These are phyloP conservation scores for Xerophyta viscosa DNA, from an alignment of 106 monocot genomes.

Conservation along the genomic window DNA sequence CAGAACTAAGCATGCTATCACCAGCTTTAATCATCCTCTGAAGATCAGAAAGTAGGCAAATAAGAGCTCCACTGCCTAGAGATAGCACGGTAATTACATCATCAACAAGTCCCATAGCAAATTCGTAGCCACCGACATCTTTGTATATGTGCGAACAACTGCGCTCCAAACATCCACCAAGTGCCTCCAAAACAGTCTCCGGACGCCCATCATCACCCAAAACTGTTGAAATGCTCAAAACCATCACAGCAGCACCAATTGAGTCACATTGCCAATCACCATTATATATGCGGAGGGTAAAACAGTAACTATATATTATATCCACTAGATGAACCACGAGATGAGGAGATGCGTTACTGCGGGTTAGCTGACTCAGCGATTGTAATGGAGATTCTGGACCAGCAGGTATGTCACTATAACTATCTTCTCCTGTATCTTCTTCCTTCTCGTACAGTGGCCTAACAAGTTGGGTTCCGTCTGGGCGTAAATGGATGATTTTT, in stretches of 20 bases:
- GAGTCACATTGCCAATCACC: constrained; percentile 88
- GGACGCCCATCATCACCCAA: constrained; percentile 43
- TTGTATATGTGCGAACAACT: constrained; percentile 58
- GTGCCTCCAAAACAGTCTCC: constrained; percentile 53
- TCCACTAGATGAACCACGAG: constrained; percentile 76
- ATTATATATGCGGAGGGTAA: constrained; percentile 81
- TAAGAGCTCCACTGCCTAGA: constrained; percentile 41
- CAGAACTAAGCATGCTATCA: constrained; percentile 35
- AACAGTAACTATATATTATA: constrained; percentile 79
- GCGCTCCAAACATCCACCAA: constrained; percentile 59
- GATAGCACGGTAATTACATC: constrained; percentile 52
- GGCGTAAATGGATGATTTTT: constrained; percentile 43
- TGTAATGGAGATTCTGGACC: constrained; percentile 70
- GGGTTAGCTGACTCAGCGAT: constrained; percentile 40
- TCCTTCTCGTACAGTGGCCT: constrained; percentile 23
- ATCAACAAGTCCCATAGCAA: constrained; percentile 58
- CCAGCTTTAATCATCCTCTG: constrained; percentile 47
- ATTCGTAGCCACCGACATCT: constrained; percentile 56
- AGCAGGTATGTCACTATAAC: constrained; percentile 42
- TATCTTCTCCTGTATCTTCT: constrained; percentile 3
- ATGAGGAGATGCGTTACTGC: constrained; percentile 50
- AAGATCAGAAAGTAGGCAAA: constrained; percentile 79
- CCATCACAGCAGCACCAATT: constrained; percentile 53
- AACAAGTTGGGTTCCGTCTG: constrained; percentile 63
- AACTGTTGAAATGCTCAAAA: constrained; percentile 52